Evolutionary conservation across 1,284 basidiomycete genomes (phyloP).

Genomic region (Ganoderma multipileum): DNA sequence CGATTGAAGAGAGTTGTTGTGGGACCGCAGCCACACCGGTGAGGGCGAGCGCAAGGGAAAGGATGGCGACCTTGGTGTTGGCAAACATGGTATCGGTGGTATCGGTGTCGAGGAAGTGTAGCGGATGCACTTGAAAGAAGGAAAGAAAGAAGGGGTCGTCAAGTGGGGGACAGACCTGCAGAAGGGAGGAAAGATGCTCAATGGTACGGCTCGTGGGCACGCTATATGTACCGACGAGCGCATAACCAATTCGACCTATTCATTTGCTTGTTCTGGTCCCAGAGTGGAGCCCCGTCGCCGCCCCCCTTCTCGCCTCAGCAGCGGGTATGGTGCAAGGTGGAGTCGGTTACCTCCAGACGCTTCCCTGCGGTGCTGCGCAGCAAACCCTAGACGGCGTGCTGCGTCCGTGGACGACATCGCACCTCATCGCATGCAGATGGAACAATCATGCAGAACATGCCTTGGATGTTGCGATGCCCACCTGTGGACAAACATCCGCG

Average conservation of each 20-base stretch:
- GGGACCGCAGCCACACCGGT: slow-evolving; percentile 20
- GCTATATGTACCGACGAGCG: background rate
- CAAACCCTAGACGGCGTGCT: background rate
- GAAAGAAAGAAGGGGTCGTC: background rate
- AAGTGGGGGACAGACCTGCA: background rate
- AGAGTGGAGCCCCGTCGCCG: slow-evolving; percentile 1
- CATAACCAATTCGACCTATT: background rate
- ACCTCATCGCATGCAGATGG: background rate
- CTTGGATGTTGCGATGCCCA: background rate
- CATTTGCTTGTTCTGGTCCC: background rate
- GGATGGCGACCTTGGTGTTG: slow-evolving; percentile 26
- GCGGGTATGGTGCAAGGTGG: background rate
- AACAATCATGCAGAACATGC: too few species aligned
- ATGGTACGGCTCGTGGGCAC: background rate
- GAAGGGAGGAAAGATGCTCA: background rate
- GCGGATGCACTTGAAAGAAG: background rate
- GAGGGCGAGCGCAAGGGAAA: slow-evolving; percentile 26
- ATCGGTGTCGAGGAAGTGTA: background rate
- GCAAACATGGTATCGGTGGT: slow-evolving; percentile 22
- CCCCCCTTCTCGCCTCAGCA: background rate
- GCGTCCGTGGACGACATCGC: background rate
- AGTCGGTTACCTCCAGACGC: background rate
- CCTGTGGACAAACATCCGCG: background rate
- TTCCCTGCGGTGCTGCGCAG: background rate
- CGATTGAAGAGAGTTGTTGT: slow-evolving; percentile 11